Percentiles rank a stretch among this genome's conserved stretches.
Conservation (phyloP, 1,139 yeast species). For the Pichia sp. region DNA sequence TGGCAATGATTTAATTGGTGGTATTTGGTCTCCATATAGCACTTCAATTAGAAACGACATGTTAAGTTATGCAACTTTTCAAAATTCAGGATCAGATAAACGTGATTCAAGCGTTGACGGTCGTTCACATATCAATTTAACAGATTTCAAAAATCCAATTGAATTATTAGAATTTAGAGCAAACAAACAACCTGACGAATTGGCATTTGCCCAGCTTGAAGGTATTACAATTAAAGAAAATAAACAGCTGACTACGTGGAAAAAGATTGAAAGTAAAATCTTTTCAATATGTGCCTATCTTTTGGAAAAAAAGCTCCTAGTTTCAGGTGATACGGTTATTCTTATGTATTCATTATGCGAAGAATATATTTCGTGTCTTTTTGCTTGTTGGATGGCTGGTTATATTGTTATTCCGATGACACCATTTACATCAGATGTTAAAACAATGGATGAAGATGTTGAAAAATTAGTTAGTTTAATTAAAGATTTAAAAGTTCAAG, state of each 20-base stretch:
- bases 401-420: constrained; percentile 74
- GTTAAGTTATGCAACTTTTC: constrained; percentile 44
- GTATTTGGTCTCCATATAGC: constrained; percentile 76
- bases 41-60: constrained; percentile 54
- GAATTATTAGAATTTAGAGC: constrained; percentile 79
- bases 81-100: constrained; percentile 73
- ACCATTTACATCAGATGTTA: constrained; percentile 63
- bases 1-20: constrained; percentile 75
- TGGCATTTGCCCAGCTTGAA: constrained; percentile 70
- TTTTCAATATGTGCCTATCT: constrained; percentile 65
- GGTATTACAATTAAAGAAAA: constrained; percentile 43
- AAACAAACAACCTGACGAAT: constrained; percentile 64
- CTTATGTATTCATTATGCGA: constrained; percentile 85
- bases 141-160: constrained; percentile 65
- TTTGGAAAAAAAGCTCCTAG: constrained; percentile 44
- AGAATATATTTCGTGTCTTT: constrained; percentile 75
- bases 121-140: constrained; percentile 64
- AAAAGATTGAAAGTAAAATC: constrained; percentile 68
- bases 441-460: constrained; percentile 67
- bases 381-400: constrained; percentile 83
- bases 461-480: constrained; percentile 61
- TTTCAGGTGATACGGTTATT: constrained; percentile 66
- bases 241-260: constrained; percentile 47
- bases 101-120: constrained; percentile 71
- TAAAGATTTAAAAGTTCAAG: constrained; percentile 62